A percentile compares a stretch with the other conserved stretches of the same genome.
These are phyloP conservation scores for Xylaria sp. DNA, from an alignment of 495 filamentous ascomycete genomes.

Conservation along the genomic window DNA sequence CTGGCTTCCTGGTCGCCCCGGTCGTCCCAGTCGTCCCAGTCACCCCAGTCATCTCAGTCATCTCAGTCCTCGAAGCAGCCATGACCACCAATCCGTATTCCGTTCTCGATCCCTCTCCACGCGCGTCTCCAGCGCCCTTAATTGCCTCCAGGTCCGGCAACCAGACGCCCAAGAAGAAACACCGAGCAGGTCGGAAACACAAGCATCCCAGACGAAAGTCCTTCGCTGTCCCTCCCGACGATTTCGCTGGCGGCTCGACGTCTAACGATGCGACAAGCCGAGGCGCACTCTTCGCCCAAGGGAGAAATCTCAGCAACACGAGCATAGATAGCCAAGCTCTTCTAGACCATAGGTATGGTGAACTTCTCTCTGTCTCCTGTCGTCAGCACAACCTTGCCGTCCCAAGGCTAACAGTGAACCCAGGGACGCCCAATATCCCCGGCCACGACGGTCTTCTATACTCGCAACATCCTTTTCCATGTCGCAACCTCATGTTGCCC, in stretches of 20 bases:
- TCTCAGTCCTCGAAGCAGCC: neutral
- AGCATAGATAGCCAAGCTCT: conserved; percentile 83
- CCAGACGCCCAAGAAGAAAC: conserved; percentile 47
- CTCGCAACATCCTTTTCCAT: conserved; percentile 47
- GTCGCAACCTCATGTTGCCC: conserved; percentile 44
- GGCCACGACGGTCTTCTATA: conserved; percentile 67
- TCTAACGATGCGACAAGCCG: conserved; percentile 43
- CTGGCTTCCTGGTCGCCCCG: too few species aligned
- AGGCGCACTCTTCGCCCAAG: conserved; percentile 64
- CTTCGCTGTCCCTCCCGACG: conserved; percentile 61
- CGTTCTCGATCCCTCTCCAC: conserved; percentile 33
- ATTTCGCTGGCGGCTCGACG: conserved; percentile 46
- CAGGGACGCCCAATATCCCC: conserved; percentile 74
- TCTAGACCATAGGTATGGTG: conserved; percentile 76
- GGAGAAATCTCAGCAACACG: conserved; percentile 71
- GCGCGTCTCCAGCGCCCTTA: conserved; percentile 25
- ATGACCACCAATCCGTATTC: conserved; percentile 42
- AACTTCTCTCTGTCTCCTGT: neutral
- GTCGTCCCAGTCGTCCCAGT: neutral
- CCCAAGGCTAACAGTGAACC: conserved; percentile 14
- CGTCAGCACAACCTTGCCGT: neutral
- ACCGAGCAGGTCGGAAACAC: conserved; percentile 60
- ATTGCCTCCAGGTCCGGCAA: conserved; percentile 32
- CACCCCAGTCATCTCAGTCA: too few species aligned
- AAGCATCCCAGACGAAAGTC: conserved; percentile 68